Evolutionary conservation across 305 asterid genomes (phyloP).

Genomic region (Solanum hybrid): DNA sequence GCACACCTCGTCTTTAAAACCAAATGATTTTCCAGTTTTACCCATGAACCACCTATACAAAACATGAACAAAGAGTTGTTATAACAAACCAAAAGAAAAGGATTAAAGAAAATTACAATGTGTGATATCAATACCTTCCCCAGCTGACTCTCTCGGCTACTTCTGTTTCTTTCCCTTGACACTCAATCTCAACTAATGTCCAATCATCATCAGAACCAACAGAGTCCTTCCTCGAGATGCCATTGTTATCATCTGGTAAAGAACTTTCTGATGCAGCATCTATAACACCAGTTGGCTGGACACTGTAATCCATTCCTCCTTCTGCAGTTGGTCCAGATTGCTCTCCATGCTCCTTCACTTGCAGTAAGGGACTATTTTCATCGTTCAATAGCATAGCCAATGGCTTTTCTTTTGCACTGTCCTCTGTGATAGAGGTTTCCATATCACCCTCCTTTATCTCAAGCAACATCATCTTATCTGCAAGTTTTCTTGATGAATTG

Average conservation of each 20-base stretch:
- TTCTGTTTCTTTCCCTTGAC: background rate
- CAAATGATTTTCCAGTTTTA: background rate
- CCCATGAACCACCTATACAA: background rate
- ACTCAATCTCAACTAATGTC: background rate
- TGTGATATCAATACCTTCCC: background rate
- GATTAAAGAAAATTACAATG: background rate
- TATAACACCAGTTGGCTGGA: background rate
- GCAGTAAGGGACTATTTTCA: background rate
- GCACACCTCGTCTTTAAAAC: background rate
- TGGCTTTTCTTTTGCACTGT: background rate
- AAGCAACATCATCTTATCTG: background rate
- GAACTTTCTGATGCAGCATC: background rate
- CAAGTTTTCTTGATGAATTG: background rate
- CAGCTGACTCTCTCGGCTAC: background rate
- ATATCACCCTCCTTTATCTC: background rate
- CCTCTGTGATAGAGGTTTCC: constrained; percentile 1
- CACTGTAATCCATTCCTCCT: background rate
- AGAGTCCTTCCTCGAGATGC: background rate
- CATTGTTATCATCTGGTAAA: background rate
- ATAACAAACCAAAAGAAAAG: background rate
- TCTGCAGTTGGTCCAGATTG: background rate
- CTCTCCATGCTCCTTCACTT: background rate
- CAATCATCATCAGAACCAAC: constrained; percentile 9
- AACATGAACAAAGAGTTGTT: background rate
- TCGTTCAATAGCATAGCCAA: background rate